phyloP scores from a whole-genome alignment of 2,329 filamentous ascomycete genomes.

The Whalleya microplaca region DNA sequence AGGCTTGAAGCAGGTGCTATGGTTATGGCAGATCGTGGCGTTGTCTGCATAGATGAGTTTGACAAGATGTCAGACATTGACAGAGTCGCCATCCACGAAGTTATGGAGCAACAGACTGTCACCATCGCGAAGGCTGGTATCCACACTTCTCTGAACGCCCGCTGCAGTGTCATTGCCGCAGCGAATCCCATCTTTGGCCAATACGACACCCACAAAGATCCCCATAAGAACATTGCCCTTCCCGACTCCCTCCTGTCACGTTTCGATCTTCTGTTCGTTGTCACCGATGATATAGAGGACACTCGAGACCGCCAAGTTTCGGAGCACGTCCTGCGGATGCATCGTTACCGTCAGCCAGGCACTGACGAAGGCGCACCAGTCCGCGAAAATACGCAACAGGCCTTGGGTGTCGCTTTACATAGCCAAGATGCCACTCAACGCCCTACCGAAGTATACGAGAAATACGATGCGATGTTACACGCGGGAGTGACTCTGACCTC shows the following conservation, averaged over 20 bases:
- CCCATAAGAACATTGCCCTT: conserved; percentile 96
- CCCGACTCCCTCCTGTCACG: conserved; percentile 95
- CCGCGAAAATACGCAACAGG: conserved; percentile 82
- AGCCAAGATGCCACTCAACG: conserved; percentile 72
- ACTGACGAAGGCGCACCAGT: conserved; percentile 94
- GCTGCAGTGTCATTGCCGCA: conserved; percentile 94
- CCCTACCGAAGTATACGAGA: conserved; percentile 90
- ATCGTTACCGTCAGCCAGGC: conserved; percentile 89
- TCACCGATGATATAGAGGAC: conserved; percentile 98
- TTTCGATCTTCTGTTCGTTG: conserved; percentile 97
- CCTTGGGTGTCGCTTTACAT: conserved; percentile 84
- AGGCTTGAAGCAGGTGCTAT: conserved; percentile 96
- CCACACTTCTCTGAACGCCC: conserved; percentile 93
- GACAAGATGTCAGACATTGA: conserved; percentile 99
- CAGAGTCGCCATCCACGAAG: conserved; percentile 98
- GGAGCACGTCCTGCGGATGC: conserved; percentile 96
- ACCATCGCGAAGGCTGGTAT: conserved; percentile 99
- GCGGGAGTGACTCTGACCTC: conserved; percentile 81
- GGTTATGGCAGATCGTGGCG: conserved; percentile 95
- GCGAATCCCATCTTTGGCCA: conserved; percentile 98
- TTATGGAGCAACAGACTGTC: conserved; percentile 99
- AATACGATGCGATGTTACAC: conserved; percentile 95
- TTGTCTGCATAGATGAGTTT: conserved; percentile 99
- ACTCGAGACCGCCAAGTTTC: conserved; percentile 87
- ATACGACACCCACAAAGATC: conserved; percentile 98